Conservation (phyloP, 208 protist species). For the Entamoeba invadens region DNA sequence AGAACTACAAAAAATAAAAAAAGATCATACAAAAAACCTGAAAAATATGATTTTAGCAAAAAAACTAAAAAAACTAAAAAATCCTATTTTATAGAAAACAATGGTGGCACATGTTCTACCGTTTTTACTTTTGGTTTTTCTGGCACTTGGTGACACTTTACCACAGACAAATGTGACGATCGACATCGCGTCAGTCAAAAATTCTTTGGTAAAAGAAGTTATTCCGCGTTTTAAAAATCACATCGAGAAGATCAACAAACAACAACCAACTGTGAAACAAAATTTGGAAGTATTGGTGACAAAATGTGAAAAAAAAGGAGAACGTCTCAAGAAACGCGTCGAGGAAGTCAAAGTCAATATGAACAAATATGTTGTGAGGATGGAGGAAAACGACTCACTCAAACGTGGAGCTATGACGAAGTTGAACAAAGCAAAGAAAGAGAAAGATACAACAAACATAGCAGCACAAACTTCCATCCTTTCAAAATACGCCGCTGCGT, state of each 20-base stretch:
- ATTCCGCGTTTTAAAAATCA: not conserved
- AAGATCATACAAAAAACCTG: not conserved
- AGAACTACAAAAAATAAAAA: not conserved
- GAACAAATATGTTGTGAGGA: not conserved
- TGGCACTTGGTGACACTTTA: not conserved
- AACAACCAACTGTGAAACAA: not conserved
- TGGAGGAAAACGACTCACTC: not conserved
- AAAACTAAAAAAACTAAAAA: not conserved
- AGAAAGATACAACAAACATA: not conserved
- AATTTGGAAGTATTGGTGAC: not conserved
- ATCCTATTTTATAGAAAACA: not conserved
- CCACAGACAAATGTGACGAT: not conserved
- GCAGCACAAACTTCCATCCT: not conserved
- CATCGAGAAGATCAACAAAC: not conserved
- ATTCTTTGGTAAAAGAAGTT: not conserved
- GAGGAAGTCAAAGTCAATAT: not conserved
- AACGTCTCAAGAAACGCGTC: not conserved
- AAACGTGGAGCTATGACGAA: not conserved
- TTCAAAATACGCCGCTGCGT: not conserved
- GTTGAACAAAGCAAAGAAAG: not conserved
- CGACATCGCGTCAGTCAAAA: not conserved
- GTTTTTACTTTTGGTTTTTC: not conserved
- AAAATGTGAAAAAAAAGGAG: not conserved
- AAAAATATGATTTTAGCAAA: conserved; percentile 3
- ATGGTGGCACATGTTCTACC: not conserved